phyloP scores from a whole-genome alignment of 495 filamentous ascomycete species.

The Xylaria nigripes region DNA sequence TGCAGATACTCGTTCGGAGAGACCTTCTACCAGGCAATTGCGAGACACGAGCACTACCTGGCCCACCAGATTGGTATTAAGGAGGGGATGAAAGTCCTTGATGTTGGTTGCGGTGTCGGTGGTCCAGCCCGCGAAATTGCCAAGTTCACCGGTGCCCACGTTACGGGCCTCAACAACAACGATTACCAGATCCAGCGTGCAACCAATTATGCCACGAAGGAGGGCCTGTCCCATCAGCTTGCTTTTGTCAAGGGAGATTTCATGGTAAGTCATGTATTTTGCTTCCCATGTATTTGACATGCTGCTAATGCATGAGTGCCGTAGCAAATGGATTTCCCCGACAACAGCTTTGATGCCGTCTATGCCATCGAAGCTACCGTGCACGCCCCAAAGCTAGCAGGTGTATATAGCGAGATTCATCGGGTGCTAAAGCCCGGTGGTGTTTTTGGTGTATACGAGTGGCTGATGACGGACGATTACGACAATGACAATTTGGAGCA shows the following conservation, averaged over 20 bases:
- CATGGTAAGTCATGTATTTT: constrained; percentile 53
- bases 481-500: constrained; percentile 83
- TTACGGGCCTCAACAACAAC: constrained; percentile 97
- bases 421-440: constrained; percentile 95
- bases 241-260: constrained; percentile 94
- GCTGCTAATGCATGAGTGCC: background rate
- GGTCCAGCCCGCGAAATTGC: constrained; percentile 96
- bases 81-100: constrained; percentile 81
- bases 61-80: constrained; percentile 82
- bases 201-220: constrained; percentile 70
- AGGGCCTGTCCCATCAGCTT: constrained; percentile 74
- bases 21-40: constrained; percentile 85
- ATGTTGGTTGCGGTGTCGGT: constrained; percentile 96
- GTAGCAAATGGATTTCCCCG: constrained; percentile 94
- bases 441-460: constrained; percentile 96
- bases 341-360: constrained; percentile 87
- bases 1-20: constrained; percentile 90
- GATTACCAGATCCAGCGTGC: constrained; percentile 98
- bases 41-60: constrained; percentile 97
- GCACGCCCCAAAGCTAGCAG: constrained; percentile 89
- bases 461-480: constrained; percentile 97
- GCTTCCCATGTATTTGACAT: background rate
- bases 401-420: constrained; percentile 90
- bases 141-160: constrained; percentile 85
- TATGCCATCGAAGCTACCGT: constrained; percentile 98